phyloP scores from a whole-genome alignment of 306 rosid genomes.

The Ormosia semicastrata region DNA sequence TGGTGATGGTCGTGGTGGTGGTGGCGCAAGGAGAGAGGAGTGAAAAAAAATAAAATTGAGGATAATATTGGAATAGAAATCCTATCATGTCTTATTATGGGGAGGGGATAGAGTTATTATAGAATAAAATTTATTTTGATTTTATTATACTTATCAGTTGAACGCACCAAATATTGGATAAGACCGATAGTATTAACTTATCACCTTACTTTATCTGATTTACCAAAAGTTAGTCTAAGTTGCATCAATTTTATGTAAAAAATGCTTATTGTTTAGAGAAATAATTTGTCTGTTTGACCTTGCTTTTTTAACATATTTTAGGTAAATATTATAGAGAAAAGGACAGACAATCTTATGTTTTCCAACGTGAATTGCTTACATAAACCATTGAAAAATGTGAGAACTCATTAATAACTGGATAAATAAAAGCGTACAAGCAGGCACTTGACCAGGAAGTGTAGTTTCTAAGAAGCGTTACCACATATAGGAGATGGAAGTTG shows the following conservation, averaged over 20 bases:
- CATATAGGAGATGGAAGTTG: not conserved
- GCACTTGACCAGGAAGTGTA: slow-evolving; percentile 32
- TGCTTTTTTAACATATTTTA: not conserved
- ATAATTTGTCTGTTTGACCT: not conserved
- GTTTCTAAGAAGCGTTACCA: not conserved
- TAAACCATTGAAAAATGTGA: not conserved
- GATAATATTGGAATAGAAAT: no score
- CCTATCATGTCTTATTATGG: no score
- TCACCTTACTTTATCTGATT: no score
- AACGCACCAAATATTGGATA: no score
- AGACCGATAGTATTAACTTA: no score
- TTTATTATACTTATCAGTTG: no score
- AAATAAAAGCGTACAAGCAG: slow-evolving; percentile 12
- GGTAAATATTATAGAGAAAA: not conserved
- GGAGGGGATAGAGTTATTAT: no score
- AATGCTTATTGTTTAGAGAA: not conserved
- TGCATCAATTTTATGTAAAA: not conserved
- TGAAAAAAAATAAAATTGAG: no score
- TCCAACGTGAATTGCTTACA: not conserved
- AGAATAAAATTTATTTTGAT: no score
- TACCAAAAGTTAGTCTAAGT: no score
- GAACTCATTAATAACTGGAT: not conserved
- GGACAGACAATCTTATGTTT: not conserved
- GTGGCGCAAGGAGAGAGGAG: no score
- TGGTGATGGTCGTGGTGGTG: no score